Base-by-base conservation (phyloP, 176 grass and related monocot genomes). In the Phoenix dactylifera region DNA sequence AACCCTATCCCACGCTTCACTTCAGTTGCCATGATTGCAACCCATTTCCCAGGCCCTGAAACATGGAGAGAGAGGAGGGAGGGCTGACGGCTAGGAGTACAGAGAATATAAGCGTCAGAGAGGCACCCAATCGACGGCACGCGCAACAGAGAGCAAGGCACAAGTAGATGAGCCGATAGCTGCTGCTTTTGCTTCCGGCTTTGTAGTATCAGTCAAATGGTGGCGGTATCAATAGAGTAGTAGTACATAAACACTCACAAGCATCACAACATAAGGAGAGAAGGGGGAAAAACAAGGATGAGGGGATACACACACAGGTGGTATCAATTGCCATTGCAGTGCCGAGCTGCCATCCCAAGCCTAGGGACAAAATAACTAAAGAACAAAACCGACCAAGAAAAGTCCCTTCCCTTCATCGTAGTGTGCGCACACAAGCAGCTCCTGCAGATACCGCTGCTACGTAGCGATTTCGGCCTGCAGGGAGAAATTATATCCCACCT, bases 401-500 rank as follows among this genome's bases (percentile, higher is more conserved):
- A 44, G 35, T 10, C 9, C 26, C 20, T 20, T 20, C 22, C 9
- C 25, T 14, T 16, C 7, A 30, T 30, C 6, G 5, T 6, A 30
- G 28, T 30, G 5, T 6, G 28, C 4, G 22, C 12, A 1, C 5
- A 0, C 3, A 26, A 2, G 28, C 6, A 4, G 20, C 57, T 32
- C 4, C 10, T 18, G 22, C 5, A 17, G 18, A 16, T 44, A 29
- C 3, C 24, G 5, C 35, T 12, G 52, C 65, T 61, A 89, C 63
- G 76, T 82, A 39, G 70, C 82, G 35, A 89, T 75, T 68, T 86
- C 79, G 4, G 73, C 62, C 24, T 71, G 86, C 20, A 84, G 65
- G 3, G 83, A 52, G 35, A 77, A n/a, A 54, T 70, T 91, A 63
- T 85, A 81, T 22, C 68, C 91, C 63, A 72, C 83, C 66, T 85